A percentile compares a stretch with the other conserved stretches of the same genome.
Conservation (phyloP, 495 filamentous ascomycete species). For the Lepidopterella palustris region DNA sequence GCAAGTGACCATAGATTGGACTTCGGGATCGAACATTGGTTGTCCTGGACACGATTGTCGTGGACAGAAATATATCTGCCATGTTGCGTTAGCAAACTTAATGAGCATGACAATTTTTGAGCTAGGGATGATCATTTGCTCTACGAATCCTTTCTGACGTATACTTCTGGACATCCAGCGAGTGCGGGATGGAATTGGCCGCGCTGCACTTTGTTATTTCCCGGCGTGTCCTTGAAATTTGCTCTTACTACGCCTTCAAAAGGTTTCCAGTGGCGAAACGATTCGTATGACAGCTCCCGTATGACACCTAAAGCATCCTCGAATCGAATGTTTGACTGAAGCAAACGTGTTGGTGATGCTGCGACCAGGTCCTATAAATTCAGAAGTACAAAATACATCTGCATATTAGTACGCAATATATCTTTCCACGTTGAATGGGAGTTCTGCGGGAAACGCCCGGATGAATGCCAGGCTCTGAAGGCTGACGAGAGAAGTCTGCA, state of each 20-base stretch:
- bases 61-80: neutral
- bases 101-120: neutral
- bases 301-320: slow-evolving; percentile 27
- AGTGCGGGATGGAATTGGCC: neutral
- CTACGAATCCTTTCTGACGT: neutral
- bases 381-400: slow-evolving; percentile 22
- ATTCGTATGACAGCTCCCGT: slow-evolving; percentile 24
- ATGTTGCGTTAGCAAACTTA: neutral
- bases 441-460: slow-evolving; percentile 20
- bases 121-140: neutral
- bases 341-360: neutral
- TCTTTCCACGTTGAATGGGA: slow-evolving; percentile 11
- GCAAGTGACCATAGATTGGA: too few relatives aligned
- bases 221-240: neutral
- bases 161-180: neutral
- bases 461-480: slow-evolving; percentile 17
- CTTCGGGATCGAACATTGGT: neutral
- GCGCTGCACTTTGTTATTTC: neutral
- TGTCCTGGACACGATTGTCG: neutral
- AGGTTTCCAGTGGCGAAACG: slow-evolving; percentile 31
- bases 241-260: slow-evolving; percentile 20
- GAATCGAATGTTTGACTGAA: slow-evolving; percentile 25
- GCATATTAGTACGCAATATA: slow-evolving; percentile 23
- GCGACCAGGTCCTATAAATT: slow-evolving; percentile 20
- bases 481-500: slow-evolving; percentile 3